Percentiles rank a stretch among this genome's conserved stretches.
Conservation (phyloP, 2,329 filamentous ascomycete genomes). For the Cadophora sp. region DNA sequence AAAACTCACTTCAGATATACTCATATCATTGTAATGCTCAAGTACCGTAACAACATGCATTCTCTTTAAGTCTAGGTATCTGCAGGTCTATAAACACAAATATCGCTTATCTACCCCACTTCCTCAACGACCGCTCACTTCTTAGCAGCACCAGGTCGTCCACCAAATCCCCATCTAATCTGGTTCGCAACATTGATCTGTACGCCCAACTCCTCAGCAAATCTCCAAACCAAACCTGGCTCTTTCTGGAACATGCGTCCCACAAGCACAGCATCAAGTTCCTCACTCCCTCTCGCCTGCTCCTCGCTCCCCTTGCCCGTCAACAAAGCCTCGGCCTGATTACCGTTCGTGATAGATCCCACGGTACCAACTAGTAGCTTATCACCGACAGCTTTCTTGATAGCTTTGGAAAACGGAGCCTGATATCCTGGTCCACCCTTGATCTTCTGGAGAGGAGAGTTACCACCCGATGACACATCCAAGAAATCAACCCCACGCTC, state of each 20-base stretch:
- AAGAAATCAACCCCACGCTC: constrained; percentile 75
- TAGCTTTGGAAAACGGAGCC: constrained; percentile 70
- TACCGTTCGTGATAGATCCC: constrained; percentile 55
- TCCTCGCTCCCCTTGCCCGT: constrained; percentile 54
- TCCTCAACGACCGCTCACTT: constrained; percentile 6
- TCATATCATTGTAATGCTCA: no score
- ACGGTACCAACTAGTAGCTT: constrained; percentile 56
- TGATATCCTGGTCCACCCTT: constrained; percentile 71
- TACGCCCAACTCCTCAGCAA: constrained; percentile 60
- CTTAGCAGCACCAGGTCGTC: constrained; percentile 42
- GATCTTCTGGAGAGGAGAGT: constrained; percentile 65
- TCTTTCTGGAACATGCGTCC: constrained; percentile 65
- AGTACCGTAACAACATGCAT: no score
- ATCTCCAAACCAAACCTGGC: constrained; percentile 61
- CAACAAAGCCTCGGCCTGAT: constrained; percentile 57
- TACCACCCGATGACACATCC: constrained; percentile 74
- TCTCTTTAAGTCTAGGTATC: no score
- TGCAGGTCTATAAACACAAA: background rate
- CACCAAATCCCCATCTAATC: constrained; percentile 62
- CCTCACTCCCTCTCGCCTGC: constrained; percentile 49
- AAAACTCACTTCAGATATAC: no score
- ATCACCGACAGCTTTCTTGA: constrained; percentile 76
- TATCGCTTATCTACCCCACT: background rate
- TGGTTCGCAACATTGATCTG: constrained; percentile 57
- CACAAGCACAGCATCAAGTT: constrained; percentile 57